phyloP scores from a whole-genome alignment of 345 rosid species.

The Gossypium mustelinum region DNA sequence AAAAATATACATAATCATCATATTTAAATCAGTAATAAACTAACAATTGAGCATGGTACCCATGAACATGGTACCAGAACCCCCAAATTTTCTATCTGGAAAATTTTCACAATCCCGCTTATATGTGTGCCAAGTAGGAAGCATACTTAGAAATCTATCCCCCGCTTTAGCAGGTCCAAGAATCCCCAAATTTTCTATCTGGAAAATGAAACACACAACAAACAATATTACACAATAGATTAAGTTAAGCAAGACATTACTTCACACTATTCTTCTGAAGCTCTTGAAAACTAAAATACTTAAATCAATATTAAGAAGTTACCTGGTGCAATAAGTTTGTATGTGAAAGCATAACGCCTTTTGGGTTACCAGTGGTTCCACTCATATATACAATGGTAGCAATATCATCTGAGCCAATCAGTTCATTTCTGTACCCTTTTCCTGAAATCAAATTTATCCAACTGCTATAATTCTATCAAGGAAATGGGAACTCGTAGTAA shows the following conservation, averaged over 20 bases:
- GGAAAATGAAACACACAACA: slow-evolving; percentile 9
- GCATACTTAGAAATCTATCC: slow-evolving; percentile 85
- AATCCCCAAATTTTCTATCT: slow-evolving; percentile 67
- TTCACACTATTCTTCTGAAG: background rate
- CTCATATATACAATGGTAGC: slow-evolving; percentile 87
- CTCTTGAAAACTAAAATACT: background rate
- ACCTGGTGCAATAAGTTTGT: slow-evolving; percentile 90
- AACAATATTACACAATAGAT: background rate
- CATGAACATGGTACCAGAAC: background rate
- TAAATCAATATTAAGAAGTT: slow-evolving; percentile 23
- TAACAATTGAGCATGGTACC: background rate
- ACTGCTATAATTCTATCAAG: background rate
- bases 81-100: slow-evolving; percentile 38
- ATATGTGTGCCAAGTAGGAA: slow-evolving; percentile 96
- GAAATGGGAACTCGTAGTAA: background rate
- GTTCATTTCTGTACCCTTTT: slow-evolving; percentile 37
- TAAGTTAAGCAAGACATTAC: background rate
- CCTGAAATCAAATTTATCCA: slow-evolving; percentile 40
- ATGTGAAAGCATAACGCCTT: slow-evolving; percentile 97
- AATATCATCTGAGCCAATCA: slow-evolving; percentile 61
- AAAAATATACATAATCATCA: background rate
- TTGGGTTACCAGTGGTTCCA: slow-evolving; percentile 95
- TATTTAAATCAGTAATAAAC: background rate
- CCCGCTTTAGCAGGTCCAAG: slow-evolving; percentile 69
- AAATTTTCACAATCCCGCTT: slow-evolving; percentile 50